These are phyloP conservation scores for Dicorynia guianensis DNA, from an alignment of 306 rosid genomes.

Conservation along the genomic window DNA sequence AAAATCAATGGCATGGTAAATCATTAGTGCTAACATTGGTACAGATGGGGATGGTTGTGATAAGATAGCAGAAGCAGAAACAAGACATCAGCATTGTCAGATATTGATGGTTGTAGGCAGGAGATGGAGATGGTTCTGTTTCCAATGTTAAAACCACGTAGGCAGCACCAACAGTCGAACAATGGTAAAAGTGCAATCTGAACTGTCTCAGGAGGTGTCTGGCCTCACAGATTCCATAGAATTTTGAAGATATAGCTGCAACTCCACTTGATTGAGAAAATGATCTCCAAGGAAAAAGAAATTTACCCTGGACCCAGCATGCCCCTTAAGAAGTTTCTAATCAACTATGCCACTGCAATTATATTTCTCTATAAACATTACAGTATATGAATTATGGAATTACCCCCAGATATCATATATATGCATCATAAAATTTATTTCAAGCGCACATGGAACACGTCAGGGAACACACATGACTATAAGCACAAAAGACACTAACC, in stretches of 20 bases:
- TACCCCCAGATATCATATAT: constrained; percentile 16
- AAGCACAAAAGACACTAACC: constrained; percentile 42
- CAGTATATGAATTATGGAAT: background rate
- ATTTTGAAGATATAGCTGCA: constrained; percentile 1
- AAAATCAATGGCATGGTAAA: background rate
- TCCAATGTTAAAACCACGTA: background rate
- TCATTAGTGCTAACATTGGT: constrained; percentile 2
- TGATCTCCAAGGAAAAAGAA: constrained; percentile 21
- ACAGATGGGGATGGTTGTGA: background rate
- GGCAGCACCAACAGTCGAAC: background rate
- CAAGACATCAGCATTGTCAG: background rate
- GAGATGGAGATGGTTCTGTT: constrained; percentile 21
- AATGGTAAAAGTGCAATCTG: constrained; percentile 15
- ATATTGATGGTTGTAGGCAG: background rate
- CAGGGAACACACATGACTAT: constrained; percentile 13
- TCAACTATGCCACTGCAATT: constrained; percentile 12
- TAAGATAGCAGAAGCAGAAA: background rate
- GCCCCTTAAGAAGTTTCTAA: constrained; percentile 29
- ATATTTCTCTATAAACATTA: constrained; percentile 23
- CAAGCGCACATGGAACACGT: background rate
- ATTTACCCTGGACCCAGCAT: background rate
- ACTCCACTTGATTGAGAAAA: constrained; percentile 24
- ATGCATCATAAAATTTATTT: constrained; percentile 16
- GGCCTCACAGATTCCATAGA: background rate
- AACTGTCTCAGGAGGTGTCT: background rate